Evolutionary conservation across 257 asterid genomes (phyloP), one percentile per base, ranked within the genome.

Genomic region (Fraxinus anomala): DNA sequence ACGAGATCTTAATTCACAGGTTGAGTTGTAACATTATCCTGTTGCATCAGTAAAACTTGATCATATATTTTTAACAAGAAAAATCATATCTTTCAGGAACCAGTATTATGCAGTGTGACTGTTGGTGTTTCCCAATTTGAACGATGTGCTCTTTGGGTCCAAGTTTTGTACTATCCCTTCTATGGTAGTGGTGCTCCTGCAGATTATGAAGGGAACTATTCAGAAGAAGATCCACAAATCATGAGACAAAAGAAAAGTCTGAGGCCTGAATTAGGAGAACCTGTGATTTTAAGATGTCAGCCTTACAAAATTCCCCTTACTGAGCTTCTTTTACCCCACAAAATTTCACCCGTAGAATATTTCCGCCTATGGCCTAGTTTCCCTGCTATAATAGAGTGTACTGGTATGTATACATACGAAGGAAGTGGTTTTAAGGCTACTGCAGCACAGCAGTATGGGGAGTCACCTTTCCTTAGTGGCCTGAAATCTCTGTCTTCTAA

Each of bases 361-460:
- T 94, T 93, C 86, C 94, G 98, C 66, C 79, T 93, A 30, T 93
- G 98, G 98, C 97, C 98, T 68, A 91, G 98, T 85, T 86, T 93
- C 73, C 98, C 98, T 67, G 97, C 96, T 76, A 87, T 93, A 82
- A 91, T 88, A 78, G 98, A 93, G 88, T 93, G 89, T 75, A 91
- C 96, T 0, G 98, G 97, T 74, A 89, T 94, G 33, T 91, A 93
- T 76, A 86, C 89, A 23, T 93, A 93, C 26, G 98, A 93, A 90
- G 98, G 98, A 78, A 93, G 98, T 85, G 98, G 98, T 10, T 91
- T 93, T 86, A 93, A 86, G 87, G 98, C 97, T 68, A 93, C 97
- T 66, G 98, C 98, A 66, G 97, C 98, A 9, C 98, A 93, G 82
- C 98, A 93, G 83, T 93, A 91, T 74, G 98, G 98, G 86, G 94